Conservation (phyloP, 495 filamentous ascomycete genomes). For the Peziza echinospora region DNA sequence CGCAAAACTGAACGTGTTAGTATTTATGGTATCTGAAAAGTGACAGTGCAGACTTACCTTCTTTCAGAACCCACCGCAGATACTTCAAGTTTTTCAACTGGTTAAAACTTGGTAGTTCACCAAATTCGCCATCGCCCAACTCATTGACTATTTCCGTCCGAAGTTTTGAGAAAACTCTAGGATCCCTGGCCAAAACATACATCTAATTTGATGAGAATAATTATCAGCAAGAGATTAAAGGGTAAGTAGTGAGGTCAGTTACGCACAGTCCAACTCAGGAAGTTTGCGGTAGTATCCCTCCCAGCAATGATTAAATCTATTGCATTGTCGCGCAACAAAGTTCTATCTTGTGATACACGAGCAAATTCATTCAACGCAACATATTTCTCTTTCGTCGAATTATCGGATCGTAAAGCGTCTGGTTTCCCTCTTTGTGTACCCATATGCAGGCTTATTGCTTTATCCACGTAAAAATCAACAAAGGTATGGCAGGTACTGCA, state of each 20-base stretch:
- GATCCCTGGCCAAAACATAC: slow-evolving; percentile 26
- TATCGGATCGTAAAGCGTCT: slow-evolving; percentile 17
- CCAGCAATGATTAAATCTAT: slow-evolving; percentile 37
- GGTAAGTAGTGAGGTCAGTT: no score
- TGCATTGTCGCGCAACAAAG: slow-evolving; percentile 32
- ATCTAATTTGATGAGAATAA: slow-evolving; percentile 10
- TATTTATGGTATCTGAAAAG: no score
- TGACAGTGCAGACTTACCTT: slow-evolving; percentile 23
- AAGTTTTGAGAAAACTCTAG: slow-evolving; percentile 21
- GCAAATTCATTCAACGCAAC: slow-evolving; percentile 29
- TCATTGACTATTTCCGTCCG: slow-evolving; percentile 20
- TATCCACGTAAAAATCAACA: slow-evolving; percentile 25
- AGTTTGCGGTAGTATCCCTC: slow-evolving; percentile 37
- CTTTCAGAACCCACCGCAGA: slow-evolving; percentile 20
- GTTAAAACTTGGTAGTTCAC: slow-evolving; percentile 14
- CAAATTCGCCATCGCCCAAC: slow-evolving; percentile 13
- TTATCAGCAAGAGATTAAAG: background rate
- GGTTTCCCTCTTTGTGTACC: slow-evolving; percentile 14
- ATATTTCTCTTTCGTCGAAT: slow-evolving; percentile 17
- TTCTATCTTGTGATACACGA: slow-evolving; percentile 24
- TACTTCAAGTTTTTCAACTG: slow-evolving; percentile 21
- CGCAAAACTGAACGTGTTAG: no score
- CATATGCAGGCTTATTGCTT: slow-evolving; percentile 23
- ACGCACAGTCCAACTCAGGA: slow-evolving; percentile 28
- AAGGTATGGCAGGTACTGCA: slow-evolving; percentile 11